phyloP scores from a whole-genome alignment of 2,329 filamentous ascomycete species.

The Clarireedia monteithiana region DNA sequence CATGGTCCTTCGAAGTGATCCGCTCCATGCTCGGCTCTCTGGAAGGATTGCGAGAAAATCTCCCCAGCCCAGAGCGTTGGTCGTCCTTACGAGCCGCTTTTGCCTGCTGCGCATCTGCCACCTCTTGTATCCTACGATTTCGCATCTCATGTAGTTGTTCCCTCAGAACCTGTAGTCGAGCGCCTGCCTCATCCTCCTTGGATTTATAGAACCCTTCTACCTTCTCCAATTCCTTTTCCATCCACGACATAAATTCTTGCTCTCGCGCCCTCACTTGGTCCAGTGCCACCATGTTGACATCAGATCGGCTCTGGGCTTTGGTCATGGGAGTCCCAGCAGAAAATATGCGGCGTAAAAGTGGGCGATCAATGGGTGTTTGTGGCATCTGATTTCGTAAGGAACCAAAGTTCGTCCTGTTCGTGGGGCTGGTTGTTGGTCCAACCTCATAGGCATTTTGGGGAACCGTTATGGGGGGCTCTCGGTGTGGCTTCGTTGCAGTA shows the following conservation, averaged over 20 bases:
- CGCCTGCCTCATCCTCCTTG: slow-evolving; percentile 79
- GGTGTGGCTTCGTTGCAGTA: neutral
- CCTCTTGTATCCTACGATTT: slow-evolving; percentile 69
- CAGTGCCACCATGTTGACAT: slow-evolving; percentile 46
- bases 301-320: slow-evolving; percentile 34
- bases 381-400: slow-evolving; percentile 16
- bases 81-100: slow-evolving; percentile 19
- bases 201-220: slow-evolving; percentile 82
- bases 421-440: slow-evolving; percentile 31
- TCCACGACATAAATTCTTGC: slow-evolving; percentile 78
- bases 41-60: slow-evolving; percentile 14
- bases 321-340: slow-evolving; percentile 26
- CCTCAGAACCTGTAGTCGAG: slow-evolving; percentile 61
- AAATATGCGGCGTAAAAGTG: slow-evolving; percentile 23
- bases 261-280: slow-evolving; percentile 65
- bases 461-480: neutral
- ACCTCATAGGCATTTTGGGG: slow-evolving; percentile 35
- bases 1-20: slow-evolving; percentile 19
- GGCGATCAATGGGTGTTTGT: slow-evolving; percentile 16
- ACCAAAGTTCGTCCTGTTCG: slow-evolving; percentile 19
- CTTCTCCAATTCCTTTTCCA: slow-evolving; percentile 81
- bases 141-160: slow-evolving; percentile 92
- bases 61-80: slow-evolving; percentile 13
- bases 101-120: slow-evolving; percentile 31
- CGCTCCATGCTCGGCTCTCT: slow-evolving; percentile 13